Conservation (phyloP, 2,329 filamentous ascomycete genomes). For the Trichoderma gracile region DNA sequence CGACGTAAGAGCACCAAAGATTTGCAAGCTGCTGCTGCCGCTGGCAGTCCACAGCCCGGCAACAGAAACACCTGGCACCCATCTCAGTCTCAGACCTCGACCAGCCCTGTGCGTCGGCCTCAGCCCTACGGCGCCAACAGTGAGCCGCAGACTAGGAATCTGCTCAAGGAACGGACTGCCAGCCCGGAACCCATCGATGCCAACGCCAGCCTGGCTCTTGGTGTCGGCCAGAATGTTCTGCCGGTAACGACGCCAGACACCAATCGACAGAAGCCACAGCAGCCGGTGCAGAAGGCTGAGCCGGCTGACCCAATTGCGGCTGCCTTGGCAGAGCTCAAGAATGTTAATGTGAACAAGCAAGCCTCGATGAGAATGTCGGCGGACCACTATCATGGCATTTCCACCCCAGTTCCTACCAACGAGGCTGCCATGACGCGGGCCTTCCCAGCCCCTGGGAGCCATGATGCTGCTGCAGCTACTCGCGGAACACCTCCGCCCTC, state of each 20-base stretch:
- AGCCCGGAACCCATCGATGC: constrained; percentile 90
- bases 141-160: constrained; percentile 39
- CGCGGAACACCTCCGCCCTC: constrained; percentile 82
- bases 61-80: constrained; percentile 64
- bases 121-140: constrained; percentile 41
- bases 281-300: constrained; percentile 49
- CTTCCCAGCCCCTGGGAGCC: constrained; percentile 59
- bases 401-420: constrained; percentile 69
- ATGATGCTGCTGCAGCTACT: constrained; percentile 55
- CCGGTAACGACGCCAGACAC: constrained; percentile 80
- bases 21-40: constrained; percentile 39
- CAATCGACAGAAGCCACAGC: constrained; percentile 39
- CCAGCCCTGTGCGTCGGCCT: constrained; percentile 41
- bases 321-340: constrained; percentile 90
- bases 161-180: constrained; percentile 47
- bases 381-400: constrained; percentile 90
- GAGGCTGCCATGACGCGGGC: constrained; percentile 46
- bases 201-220: constrained; percentile 87
- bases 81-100: constrained; percentile 34
- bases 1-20: constrained; percentile 88
- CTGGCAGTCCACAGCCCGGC: constrained; percentile 31
- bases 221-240: constrained; percentile 94
- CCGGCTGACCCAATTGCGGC: constrained; percentile 86
- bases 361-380: constrained; percentile 84
- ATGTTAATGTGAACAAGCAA: constrained; percentile 73